Evolutionary conservation across 2,329 filamentous ascomycete species (phyloP), one percentile per base, ranked within the genome.

Genomic region (Pseudogymnoascus pannorum): DNA sequence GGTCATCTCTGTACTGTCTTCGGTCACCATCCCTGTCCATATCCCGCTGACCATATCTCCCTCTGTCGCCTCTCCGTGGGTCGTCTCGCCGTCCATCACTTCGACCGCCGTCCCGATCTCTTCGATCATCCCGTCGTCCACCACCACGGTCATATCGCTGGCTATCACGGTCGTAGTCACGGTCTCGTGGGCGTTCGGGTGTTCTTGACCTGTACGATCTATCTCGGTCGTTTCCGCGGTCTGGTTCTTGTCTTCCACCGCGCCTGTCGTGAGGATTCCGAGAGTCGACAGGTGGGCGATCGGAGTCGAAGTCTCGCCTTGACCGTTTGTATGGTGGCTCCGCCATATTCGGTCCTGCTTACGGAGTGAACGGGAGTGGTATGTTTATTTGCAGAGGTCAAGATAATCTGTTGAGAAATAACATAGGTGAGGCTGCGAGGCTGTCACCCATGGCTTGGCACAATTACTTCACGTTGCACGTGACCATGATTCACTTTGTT

Each of bases 291-390:
- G 59, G 18, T 24, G 59, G 3, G 18, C 59, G 48, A 18, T 54
- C 29, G 24, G 44, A 58, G 60, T 36, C 57, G 77, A 9, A 77
- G 84, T 84, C 59, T 82, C 75, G 73, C 35, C 74, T 70, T 18
- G 77, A 71, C 58, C 80, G 79, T 70, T 81, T 81, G 59, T 78
- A 72, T 63, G 81, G 76, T 66, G 78, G 78, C 67, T 83, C 81
- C 22, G 79, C 72, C 81, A 84, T 84, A 40, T 24, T 54, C 26
- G 20, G 26, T 54, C 3, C 16, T 3, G 5, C 20, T 31, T 7
- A 1, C 9, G 20, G 48, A 11, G 48, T 54, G n/a, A 54, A 31
- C 20, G 5, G n/a, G 20, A 20, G 26, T 54, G n/a, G 48, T 31
- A 8, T 54, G 48, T 54, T 54, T 20, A 11, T 54, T 54, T 54